Evolutionary conservation across 495 filamentous ascomycete species (phyloP), one percentile per base, ranked within the genome.

Genomic region (Penicillium alfredii): DNA sequence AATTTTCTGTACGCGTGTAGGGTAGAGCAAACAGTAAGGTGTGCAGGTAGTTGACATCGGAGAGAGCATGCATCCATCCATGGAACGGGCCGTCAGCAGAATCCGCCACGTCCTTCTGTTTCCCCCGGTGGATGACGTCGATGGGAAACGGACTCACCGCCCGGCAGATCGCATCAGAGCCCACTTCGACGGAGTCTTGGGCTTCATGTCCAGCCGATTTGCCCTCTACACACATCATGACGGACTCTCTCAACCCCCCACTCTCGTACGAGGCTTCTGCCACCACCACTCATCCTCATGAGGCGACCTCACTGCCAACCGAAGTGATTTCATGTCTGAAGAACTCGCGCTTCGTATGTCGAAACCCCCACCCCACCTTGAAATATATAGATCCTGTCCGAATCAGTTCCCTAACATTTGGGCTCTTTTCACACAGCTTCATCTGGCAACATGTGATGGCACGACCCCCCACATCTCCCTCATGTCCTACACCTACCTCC

Each of bases 401-500:
- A 10, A 15, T 12, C 22, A 29, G 3, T 12, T 16, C 21, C 33
- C 42, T 44, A 27, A 46, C 18, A 6, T 24, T 25, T n/a, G 3
- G 8, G 8, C 5, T 25, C 22, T 24, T n/a, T 24, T n/a, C 11
- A 7, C 23, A 8, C 41, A 94, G 88, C 88, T 98, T 40, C 93
- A 98, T 60, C 81, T 98, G 19, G 89, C 92, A 45, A 98, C 92
- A 38, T 89, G 81, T 61, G 76, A 74, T 57, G 72, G 77, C 49
- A 78, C 90, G 57, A 75, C 76, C 49, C 92, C 92, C 10, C 92
- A 98, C 65, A 84, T 97, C 56, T 90, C 86, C 16, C 79, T 98
- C 46, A 98, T 98, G 92, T 95, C 94, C 66, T 98, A 96, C 69
- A 96, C 92, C 53, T 98, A 94, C 68, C 84, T 98, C 35, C 83